Evolutionary conservation across 805 yeast genomes (phyloP).

Genomic region (Saturnispora bothae): DNA sequence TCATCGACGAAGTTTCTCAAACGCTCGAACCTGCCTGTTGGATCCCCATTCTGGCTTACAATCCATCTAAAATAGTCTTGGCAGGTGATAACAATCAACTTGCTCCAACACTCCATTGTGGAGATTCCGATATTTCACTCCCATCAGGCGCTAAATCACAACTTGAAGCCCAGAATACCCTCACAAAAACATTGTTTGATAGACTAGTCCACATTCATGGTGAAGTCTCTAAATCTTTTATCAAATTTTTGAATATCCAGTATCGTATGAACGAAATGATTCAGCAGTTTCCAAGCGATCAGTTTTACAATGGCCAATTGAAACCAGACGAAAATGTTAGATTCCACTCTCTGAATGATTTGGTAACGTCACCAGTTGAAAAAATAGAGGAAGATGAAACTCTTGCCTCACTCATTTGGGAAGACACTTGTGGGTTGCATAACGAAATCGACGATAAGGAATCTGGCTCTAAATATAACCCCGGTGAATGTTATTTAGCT

Average conservation of each 20-base stretch:
- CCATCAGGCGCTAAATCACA: constrained; percentile 10
- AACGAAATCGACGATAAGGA: constrained; percentile 39
- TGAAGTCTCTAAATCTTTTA: constrained; percentile 14
- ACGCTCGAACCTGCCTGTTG: constrained; percentile 92
- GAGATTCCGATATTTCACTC: constrained; percentile 20
- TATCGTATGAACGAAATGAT: constrained; percentile 78
- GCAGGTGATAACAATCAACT: constrained; percentile 93
- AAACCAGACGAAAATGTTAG: constrained; percentile 53
- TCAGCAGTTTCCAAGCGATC: constrained; percentile 66
- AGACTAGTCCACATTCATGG: constrained; percentile 45
- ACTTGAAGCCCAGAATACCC: constrained; percentile 31
- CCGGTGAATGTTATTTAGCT: constrained; percentile 61
- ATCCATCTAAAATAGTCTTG: constrained; percentile 50
- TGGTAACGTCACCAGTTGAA: constrained; percentile 20
- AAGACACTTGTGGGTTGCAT: constrained; percentile 83
- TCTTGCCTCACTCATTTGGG: constrained; percentile 56
- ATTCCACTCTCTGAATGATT: constrained; percentile 40
- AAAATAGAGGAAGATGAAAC: background rate
- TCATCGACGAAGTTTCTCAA: constrained; percentile 94
- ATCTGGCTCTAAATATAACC: constrained; percentile 56
- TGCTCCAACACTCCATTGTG: constrained; percentile 72
- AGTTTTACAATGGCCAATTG: constrained; percentile 53
- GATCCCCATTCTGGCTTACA: constrained; percentile 76
- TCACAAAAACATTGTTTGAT: constrained; percentile 73
- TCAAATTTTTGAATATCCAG: constrained; percentile 60